phyloP scores from a whole-genome alignment of 257 asterid genomes.

The Nemophila menziesii region DNA sequence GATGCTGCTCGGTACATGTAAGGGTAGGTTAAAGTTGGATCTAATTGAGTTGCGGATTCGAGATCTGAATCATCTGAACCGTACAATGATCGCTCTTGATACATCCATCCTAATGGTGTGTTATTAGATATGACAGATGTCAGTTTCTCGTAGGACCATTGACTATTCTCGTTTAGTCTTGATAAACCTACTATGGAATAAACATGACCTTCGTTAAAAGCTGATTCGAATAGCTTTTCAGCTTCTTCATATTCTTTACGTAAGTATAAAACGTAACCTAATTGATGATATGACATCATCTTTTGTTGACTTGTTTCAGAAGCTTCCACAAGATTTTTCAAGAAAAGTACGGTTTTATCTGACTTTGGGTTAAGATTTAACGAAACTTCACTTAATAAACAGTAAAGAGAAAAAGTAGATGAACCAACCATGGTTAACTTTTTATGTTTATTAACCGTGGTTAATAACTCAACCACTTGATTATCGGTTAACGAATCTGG shows the following conservation, averaged over 20 bases:
- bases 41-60: constrained; percentile 69
- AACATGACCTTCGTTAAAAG: constrained; percentile 61
- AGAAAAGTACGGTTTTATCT: constrained; percentile 41
- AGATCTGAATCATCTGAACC: constrained; percentile 73
- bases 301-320: constrained; percentile 56
- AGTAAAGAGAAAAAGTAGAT: constrained; percentile 70
- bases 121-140: constrained; percentile 51
- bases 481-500: constrained; percentile 56
- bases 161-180: constrained; percentile 44
- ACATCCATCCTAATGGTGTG: constrained; percentile 91
- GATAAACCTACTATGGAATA: constrained; percentile 79
- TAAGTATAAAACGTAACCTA: constrained; percentile 54
- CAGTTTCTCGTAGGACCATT: constrained; percentile 52
- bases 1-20: constrained; percentile 95
- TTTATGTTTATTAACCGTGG: constrained; percentile 47
- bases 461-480: constrained; percentile 58
- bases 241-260: constrained; percentile 77
- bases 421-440: constrained; percentile 66
- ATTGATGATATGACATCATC: constrained; percentile 67
- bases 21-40: constrained; percentile 93
- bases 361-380: constrained; percentile 68
- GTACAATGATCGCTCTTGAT: constrained; percentile 87
- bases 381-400: constrained; percentile 73
- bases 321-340: constrained; percentile 54
- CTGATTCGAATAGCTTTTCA: constrained; percentile 53